Percentiles rank a stretch among this genome's conserved stretches.
phyloP scores from a whole-genome alignment of 345 rosid species.

The Passiflora organensis region DNA sequence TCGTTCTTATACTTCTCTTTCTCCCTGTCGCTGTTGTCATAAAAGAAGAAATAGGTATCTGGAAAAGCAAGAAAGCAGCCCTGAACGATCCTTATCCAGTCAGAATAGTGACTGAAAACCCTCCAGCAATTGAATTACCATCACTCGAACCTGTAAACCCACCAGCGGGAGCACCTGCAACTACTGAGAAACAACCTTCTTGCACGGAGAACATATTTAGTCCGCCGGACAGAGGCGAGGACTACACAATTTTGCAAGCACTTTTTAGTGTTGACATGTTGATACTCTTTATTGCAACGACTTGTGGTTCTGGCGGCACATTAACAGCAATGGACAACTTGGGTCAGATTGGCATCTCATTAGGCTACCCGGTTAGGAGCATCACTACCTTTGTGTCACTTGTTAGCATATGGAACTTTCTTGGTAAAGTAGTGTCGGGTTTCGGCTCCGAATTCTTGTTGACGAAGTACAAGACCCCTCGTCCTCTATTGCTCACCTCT shows the following conservation, averaged over 20 bases:
- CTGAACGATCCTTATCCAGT: neutral
- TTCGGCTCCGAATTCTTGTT: constrained; percentile 18
- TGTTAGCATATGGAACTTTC: constrained; percentile 22
- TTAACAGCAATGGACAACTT: too few species aligned
- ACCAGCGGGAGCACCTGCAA: neutral
- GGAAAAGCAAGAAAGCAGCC: constrained; percentile 4
- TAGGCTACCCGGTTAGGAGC: constrained; percentile 17
- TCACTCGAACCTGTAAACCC: too few species aligned
- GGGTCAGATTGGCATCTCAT: constrained; percentile 16
- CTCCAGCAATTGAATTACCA: too few species aligned
- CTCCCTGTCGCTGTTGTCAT: constrained; percentile 12
- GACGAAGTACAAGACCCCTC: constrained; percentile 11
- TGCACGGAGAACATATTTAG: constrained; percentile 1
- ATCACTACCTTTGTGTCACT: constrained; percentile 17
- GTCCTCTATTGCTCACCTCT: constrained; percentile 7
- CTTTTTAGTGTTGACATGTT: constrained; percentile 20
- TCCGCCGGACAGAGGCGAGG: constrained; percentile 21
- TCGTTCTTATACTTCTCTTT: constrained; percentile 11
- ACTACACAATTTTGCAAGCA: constrained; percentile 21
- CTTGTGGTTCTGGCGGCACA: constrained; percentile 17
- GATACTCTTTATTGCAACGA: constrained; percentile 10
- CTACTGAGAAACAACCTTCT: constrained; percentile 8
- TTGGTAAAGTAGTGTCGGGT: constrained; percentile 16
- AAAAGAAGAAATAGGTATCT: neutral
- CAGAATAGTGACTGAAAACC: neutral